Base-by-base conservation (phyloP, 352 stramenopile species). In the Blastocystis sp. region DNA sequence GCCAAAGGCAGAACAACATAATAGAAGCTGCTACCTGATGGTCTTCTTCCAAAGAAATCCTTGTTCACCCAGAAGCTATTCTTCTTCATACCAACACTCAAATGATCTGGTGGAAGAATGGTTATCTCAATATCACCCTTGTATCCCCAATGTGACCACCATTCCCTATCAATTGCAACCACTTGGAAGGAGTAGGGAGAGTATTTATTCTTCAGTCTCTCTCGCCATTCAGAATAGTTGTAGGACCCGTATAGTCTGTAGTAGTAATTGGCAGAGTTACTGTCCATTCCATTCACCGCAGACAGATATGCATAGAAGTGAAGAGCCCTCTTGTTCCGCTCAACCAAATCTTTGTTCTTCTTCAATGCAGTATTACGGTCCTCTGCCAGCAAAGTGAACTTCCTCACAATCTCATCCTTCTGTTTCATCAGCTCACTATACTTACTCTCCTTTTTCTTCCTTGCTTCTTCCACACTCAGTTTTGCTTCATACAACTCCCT, bases 271-370 rank as follows among this genome's bases (percentile, higher is more conserved):
- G 17, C 23, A 34, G 7, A 9, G 17, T 19, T 0, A 34, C 17
- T 10, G 7, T 67, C 7, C 62, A 67, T 34, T 21, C 7, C 23
- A 67, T 67, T 67, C 10, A 67, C 23, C 0, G 62, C 62, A 41
- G 34, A 7, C 7, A 67, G 62, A 67, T 67, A 67, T 21, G 62
- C 62, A 21, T 67, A 21, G 23, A 67, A 34, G 34, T 41, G 62
- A 67, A 67, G 23, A 7, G 62, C 7, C 34, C 23, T 67, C 23
- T 67, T 41, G 34, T 67, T 67, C 34, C 34, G 62, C 34, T 41
- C 62, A 4, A 67, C 34, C n/a, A 67, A 17, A 4, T 67, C 61
- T 69, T 69, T 40, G n/a, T 34, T 67, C 61, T 67, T 67, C 61
- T 41, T 10, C 61, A 41, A 67, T 41, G 17, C 4, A 34, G 61